Evolutionary conservation across 108 stramenopile genomes (phyloP), one percentile per base, ranked within the genome.

Genomic region (Aurantiochytrium sp.): DNA sequence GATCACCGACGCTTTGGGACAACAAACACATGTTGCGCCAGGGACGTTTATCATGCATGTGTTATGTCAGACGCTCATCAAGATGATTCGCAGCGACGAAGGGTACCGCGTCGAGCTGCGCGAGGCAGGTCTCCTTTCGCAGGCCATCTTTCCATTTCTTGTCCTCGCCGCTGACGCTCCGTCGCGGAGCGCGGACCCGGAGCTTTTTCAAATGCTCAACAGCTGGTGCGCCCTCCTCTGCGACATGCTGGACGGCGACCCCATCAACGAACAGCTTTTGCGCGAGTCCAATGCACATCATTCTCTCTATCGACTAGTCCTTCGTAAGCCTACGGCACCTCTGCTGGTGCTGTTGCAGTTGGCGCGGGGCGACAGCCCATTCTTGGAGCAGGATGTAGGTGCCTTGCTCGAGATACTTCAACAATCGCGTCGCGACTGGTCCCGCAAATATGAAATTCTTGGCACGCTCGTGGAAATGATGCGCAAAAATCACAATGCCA

Each of bases 11-110:
- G 51, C 45, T 18, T 83, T 4, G n/a, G 49, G 28, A 1, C 19
- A 53, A 18, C 51, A 23, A 3, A 6, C 76, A 6, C 45, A 83
- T 16, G 76, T 53, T 12, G 45, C 76, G 14, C 43, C 76, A 12
- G 49, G 49, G 76, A 83, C 51, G 6, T 83, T 83, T 53, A 83
- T 83, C 23, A 83, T 53, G 76, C 76, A 83, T 18, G 76, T 83
- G 6, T 2, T 83, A 12, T 83, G 51, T 45, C 45, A 83, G 51
- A 83, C 76, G n/a, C 51, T 83, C 4, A 53, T 83, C 18, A 83
- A 83, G 51, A 83, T 83, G 4, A 53, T 83, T 83, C 76, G 51
- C 45, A 83, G 76, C 51, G 76, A 83, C 28, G 76, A 83, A 16
- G 76, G 51, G 23, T 83, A 83, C 76, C 76, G 51, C 25, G n/a